Evolutionary conservation across 2,329 filamentous ascomycete genomes (phyloP), one percentile per base, ranked within the genome.

Genomic region (Metarhizium robertsii): DNA sequence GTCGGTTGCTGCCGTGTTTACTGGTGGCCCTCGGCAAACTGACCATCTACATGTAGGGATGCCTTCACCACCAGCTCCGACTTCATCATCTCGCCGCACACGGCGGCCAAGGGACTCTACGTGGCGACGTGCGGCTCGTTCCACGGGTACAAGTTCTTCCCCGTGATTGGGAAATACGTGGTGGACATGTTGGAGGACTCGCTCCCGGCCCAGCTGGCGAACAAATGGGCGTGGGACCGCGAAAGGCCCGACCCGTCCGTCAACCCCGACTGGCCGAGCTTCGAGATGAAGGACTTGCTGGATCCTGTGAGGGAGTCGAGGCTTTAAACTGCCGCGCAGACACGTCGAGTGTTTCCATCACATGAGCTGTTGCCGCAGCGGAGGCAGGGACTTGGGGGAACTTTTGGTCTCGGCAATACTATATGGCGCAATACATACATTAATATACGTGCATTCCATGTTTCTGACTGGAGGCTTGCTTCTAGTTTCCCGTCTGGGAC

Each of bases 131-230:
- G 82, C 13, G 84, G 84, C 6, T 86, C 83, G 0, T 85, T 86
- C 61, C 84, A 88, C 66, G 79, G 81, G 16, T 87, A 77, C 73
- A 87, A 87, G 67, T 86, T 88, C 67, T 76, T 87, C 56, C 84
- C 84, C 0, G 77, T 80, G 2, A 76, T 86, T 30, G 84, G 85
- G 4, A 79, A 78, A 60, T 87, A 87, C 60, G 73, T 84, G 32
- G 65, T 76, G n/a, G 75, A 81, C 61, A 79, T 79, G 83, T 67
- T 75, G 32, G 77, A 76, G 61, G 76, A 67, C 13, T 59, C 66
- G 14, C 65, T 83, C 18, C 65, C 70, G 6, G 61, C 72, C 0
- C 74, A 76, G 53, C 62, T 81, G 56, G 62, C 63, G 50, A 61
- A 67, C 52, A 76, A 75, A 60, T 83, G 80, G 79, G 77, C 78